These are phyloP conservation scores for Paspalum notatum DNA, from an alignment of 176 grass and related monocot genomes.

Conservation along the genomic window DNA sequence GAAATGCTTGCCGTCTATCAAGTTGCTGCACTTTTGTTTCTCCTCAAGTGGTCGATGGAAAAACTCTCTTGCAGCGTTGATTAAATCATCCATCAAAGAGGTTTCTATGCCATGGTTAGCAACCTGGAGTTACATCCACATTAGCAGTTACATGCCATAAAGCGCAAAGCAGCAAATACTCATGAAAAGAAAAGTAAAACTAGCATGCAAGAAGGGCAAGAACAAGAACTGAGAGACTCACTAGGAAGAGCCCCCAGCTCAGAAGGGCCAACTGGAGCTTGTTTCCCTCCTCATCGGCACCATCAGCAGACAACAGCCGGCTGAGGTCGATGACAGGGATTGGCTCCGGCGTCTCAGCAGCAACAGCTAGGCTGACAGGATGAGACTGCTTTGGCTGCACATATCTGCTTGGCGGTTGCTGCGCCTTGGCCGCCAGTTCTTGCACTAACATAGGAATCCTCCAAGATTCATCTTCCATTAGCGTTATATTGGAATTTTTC, in stretches of 20 bases:
- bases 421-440: conserved; percentile 10
- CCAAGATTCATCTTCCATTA: conserved; percentile 14
- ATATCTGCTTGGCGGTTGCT: conserved; percentile 48
- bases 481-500: not conserved
- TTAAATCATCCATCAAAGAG: conserved; percentile 43
- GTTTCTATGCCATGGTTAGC: conserved; percentile 42
- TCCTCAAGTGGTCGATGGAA: conserved; percentile 43
- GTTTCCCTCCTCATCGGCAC: conserved; percentile 12
- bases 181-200: not conserved
- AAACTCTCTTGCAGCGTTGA: conserved; percentile 42
- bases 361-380: conserved; percentile 1
- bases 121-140: conserved; percentile 23
- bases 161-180: not conserved
- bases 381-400: conserved; percentile 31
- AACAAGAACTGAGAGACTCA: conserved; percentile 4
- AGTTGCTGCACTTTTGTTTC: conserved; percentile 38
- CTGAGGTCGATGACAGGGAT: conserved; percentile 53
- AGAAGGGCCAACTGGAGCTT: conserved; percentile 45
- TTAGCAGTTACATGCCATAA: not conserved
- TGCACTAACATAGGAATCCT: conserved; percentile 25
- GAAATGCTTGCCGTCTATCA: conserved; percentile 29
- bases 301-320: conserved; percentile 26
- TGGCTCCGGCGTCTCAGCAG: not conserved
- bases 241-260: conserved; percentile 54
- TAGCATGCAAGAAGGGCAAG: not conserved